Evolutionary conservation across 306 rosid species (phyloP), one percentile per base, ranked within the genome.

Genomic region (Vigna angularis): DNA sequence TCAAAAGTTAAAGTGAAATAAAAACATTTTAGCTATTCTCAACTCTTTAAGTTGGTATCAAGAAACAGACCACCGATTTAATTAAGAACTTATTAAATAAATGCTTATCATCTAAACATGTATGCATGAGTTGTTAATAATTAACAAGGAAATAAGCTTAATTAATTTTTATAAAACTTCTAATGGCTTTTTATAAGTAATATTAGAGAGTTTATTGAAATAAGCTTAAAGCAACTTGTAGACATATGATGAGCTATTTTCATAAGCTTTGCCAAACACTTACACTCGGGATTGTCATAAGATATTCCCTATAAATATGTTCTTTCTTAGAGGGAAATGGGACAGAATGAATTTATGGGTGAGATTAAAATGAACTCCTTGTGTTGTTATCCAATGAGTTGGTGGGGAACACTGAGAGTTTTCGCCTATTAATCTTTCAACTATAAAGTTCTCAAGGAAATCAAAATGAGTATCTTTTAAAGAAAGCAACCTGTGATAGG

Each of bases 401-500:
- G 42, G 17, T 49, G 42, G 53, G 42, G 42, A 20, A 15, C 13
- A 16, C 14, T 16, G 48, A 44, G 18, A 49, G 38, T 75, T 75
- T 20, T 57, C n/a, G 28, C 18, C 66, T 24, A 55, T 10, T 55
- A 55, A 2, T 24, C 63, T 59, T 59, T 34, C 18, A 28, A 9
- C 10, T 59, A 13, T 13, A 28, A 28, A 59, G 64, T 16, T 26
- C 10, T 59, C 32, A 59, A 59, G 65, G 17, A 59, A 59, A 59
- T 13, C 18, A 59, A 59, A 12, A 12, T 26, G 66, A 28, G 18
- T 5, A 13, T 59, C 42, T 79, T 15, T 10, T 78, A 72, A 61
- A 26, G 50, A 56, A 44, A 77, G 34, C n/a, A 42, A 50, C 47
- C 20, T 58, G 61, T 40, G 67, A 16, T 55, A 79, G 42, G 49